Percentiles rank a stretch among this genome's conserved stretches.
These are phyloP conservation scores for Heliamphora exappendiculata DNA, from an alignment of 148 eudicot species.

Conservation along the genomic window DNA sequence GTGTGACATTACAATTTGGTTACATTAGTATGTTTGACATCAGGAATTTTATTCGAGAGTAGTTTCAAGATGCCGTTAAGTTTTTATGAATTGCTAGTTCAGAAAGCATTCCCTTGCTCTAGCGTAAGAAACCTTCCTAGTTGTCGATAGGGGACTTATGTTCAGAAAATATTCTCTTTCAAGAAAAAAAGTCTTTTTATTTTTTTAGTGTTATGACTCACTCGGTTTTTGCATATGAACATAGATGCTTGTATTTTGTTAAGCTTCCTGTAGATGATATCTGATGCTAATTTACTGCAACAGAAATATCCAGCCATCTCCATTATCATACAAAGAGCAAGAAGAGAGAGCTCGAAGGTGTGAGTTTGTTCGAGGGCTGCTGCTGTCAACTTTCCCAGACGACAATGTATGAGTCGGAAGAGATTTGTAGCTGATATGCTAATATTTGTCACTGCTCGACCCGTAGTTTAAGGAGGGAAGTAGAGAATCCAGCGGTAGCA, in stretches of 20 bases:
- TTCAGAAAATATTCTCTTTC: background rate
- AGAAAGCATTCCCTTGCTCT: too few species aligned
- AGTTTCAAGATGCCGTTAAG: too few species aligned
- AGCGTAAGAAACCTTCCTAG: too few species aligned
- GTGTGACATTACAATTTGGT: too few species aligned
- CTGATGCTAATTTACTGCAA: background rate
- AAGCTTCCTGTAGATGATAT: too few species aligned
- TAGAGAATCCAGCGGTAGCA: too few species aligned
- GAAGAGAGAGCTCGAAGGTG: slow-evolving; percentile 66
- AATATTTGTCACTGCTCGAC: background rate
- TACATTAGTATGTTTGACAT: too few species aligned
- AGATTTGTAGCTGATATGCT: background rate
- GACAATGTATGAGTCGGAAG: slow-evolving; percentile 16
- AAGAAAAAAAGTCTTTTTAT: background rate
- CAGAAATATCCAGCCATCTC: slow-evolving; percentile 28
- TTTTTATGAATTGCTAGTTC: too few species aligned
- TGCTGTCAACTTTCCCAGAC: slow-evolving; percentile 62
- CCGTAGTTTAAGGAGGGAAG: background rate
- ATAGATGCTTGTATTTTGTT: too few species aligned
- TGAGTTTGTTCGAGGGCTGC: slow-evolving; percentile 62
- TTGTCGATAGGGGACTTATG: background rate
- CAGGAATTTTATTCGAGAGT: too few species aligned
- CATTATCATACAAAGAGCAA: slow-evolving; percentile 63
- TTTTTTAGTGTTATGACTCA: too few species aligned
- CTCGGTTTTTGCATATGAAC: background rate